Conservation (phyloP, 139 green algal genomes). For the Chlorella vulgaris region DNA sequence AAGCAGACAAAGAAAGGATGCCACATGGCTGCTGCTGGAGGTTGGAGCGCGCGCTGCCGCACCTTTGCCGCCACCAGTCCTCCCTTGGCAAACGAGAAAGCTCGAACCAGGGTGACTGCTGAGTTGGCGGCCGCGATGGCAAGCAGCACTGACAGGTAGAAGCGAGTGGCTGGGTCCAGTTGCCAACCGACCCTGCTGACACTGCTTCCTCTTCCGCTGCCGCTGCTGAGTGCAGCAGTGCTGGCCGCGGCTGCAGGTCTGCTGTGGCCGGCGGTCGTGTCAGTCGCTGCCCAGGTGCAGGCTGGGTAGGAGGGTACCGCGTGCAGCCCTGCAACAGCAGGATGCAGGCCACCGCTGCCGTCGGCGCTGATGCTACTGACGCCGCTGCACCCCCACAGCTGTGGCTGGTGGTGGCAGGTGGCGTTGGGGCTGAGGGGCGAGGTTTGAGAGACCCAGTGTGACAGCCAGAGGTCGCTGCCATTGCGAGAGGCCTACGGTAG, state of each 20-base stretch:
- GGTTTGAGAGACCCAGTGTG: conserved; percentile 59
- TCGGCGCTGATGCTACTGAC: neutral
- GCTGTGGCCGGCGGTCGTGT: neutral
- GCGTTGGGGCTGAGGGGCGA: neutral
- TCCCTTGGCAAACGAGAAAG: conserved; percentile 84
- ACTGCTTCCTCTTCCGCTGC: neutral
- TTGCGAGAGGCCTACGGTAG: conserved; percentile 75
- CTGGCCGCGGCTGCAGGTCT: neutral
- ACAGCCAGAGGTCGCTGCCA: conserved; percentile 79
- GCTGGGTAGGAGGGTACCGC: neutral
- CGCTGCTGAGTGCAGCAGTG: neutral
- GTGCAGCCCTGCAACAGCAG: neutral
- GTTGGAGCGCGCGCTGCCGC: too few species aligned
- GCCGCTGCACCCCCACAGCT: too few species aligned
- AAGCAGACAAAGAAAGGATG: too few species aligned
- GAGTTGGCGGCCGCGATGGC: conserved; percentile 64
- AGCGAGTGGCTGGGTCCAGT: neutral
- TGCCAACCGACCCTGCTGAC: neutral
- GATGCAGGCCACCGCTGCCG: neutral
- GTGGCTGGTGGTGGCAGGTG: neutral
- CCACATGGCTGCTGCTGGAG: too few species aligned
- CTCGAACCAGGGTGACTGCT: conserved; percentile 55
- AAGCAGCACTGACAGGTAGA: conserved; percentile 63
- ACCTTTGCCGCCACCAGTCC: conserved; percentile 69
- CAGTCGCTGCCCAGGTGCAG: neutral